Conservation (phyloP, 2,329 filamentous ascomycete genomes). For the Diaporthe longicolla region DNA sequence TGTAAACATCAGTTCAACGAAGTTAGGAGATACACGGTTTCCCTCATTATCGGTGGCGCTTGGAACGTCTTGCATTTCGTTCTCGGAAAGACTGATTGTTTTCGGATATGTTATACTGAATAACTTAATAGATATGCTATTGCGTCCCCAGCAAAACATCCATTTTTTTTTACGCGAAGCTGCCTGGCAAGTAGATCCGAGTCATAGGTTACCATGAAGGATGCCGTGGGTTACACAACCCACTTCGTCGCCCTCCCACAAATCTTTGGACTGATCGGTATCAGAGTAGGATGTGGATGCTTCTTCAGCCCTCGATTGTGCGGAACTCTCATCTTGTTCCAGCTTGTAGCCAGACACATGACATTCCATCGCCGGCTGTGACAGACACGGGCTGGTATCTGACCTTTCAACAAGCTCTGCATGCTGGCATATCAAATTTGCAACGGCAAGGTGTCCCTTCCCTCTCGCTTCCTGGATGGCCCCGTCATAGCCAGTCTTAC, state of each 20-base stretch:
- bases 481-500: constrained; percentile 17
- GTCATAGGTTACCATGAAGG: neutral
- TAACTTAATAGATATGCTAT: too few species aligned
- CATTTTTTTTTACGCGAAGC: neutral
- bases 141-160: neutral
- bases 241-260: neutral
- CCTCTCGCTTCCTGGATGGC: neutral
- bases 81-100: neutral
- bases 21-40: too few species aligned
- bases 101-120: neutral
- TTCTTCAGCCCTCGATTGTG: neutral
- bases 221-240: neutral
- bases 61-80: neutral
- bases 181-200: neutral
- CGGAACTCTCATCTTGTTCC: neutral
- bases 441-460: neutral
- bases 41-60: neutral
- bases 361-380: neutral
- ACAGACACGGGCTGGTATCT: neutral
- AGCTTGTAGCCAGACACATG: neutral
- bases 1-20: too few species aligned
- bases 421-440: constrained; percentile 15
- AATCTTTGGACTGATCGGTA: neutral
- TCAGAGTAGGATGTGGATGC: neutral
- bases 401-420: neutral